A percentile compares a stretch with the other conserved stretches of the same genome.
These are phyloP conservation scores for Thalia dealbata DNA, from an alignment of 176 grass and related monocot genomes.

Conservation along the genomic window DNA sequence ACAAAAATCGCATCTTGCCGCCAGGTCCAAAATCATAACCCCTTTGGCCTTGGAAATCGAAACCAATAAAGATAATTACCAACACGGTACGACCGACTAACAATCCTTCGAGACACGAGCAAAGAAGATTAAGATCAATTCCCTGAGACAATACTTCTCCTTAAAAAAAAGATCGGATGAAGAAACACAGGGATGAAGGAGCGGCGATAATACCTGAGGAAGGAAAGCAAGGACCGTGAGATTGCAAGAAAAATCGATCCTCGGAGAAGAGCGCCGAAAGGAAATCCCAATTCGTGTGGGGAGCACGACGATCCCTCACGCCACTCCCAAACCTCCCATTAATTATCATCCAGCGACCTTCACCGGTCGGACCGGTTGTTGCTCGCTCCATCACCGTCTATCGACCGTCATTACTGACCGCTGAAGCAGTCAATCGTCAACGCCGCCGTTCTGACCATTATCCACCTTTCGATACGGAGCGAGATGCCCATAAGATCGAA, in stretches of 20 bases:
- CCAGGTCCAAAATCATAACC: not conserved
- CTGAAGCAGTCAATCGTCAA: not conserved
- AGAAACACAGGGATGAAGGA: not conserved
- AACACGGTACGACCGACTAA: not conserved
- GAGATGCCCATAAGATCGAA: not conserved
- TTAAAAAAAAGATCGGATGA: not conserved
- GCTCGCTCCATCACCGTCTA: not conserved
- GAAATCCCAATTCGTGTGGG: conserved; percentile 10
- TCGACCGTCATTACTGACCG: not conserved
- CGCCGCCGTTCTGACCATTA: not conserved
- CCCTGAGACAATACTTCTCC: not conserved
- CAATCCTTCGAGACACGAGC: not conserved
- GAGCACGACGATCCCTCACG: not conserved
- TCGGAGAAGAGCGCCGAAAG: not conserved
- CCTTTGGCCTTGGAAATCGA: not conserved
- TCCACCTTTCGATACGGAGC: not conserved
- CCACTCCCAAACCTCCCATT: not conserved
- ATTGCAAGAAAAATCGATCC: not conserved
- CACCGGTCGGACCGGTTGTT: not conserved
- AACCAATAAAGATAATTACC: not conserved
- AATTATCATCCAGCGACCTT: not conserved
- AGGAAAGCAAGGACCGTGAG: not conserved
- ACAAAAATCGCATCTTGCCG: not conserved
- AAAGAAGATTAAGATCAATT: not conserved
- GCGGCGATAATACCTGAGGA: not conserved